Base-by-base conservation (phyloP, 257 asterid species). In the Solanum bulbocastanum region DNA sequence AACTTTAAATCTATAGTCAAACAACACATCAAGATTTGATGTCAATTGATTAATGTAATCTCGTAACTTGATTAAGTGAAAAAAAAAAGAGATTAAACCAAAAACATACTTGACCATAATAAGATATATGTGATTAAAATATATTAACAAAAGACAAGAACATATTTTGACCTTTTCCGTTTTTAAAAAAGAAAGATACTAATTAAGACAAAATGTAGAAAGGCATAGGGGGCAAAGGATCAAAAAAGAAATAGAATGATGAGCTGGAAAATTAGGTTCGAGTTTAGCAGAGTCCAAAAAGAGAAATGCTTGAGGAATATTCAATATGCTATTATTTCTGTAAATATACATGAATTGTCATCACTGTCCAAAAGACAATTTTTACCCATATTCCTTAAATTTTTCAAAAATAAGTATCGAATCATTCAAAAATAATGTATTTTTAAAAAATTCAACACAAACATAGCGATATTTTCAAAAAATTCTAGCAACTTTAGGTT, bases 391-490 rank as follows among this genome's bases (percentile, higher is more conserved):
- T 15, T 49, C 3, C 8, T 49, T 49, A 49, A 15, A 49, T 49
- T 49, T 8, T 49, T 49, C 3, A 49, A 5, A 49, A 15, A 15
- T 49, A 49, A 2, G 7, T 49, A 49, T 49, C 0, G 0, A 49
- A 49, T 49, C 8, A 6, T 0, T 13, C 4, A 44, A 44, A 44
- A 44, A 44, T 11, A 44, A 44, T 44, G 12, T 44, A 37, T 37
- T 37, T 37, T 37, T 37, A 6, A 37, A 37, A 6, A 6, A 5
- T 49, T 0, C 1, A 14, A 5, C 8, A 5, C 4, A 49, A 49
- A 49, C 0, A 49, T 5, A 49, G 3, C 0, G 0, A 15, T 49
- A 15, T 5, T 15, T 49, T 49, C 11, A 0, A 49, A 1, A 49
- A 14, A 49, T 15, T 0, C 1, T 0, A 16, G 1, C 3, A 2